phyloP scores from a whole-genome alignment of 352 stramenopile genomes.

The Albugo laibachii region DNA sequence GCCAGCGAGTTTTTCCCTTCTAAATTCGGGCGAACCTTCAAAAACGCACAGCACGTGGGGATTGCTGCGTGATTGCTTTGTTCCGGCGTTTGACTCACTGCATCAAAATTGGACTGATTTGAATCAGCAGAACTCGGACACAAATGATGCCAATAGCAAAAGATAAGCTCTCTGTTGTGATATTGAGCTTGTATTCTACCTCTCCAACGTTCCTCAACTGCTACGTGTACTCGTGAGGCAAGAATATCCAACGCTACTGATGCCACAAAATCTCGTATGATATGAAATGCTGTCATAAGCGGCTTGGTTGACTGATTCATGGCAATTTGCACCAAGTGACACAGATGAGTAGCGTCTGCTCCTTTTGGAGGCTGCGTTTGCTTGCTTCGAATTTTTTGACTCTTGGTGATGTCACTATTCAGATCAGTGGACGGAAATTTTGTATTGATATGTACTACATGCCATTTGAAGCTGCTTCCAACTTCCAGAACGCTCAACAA shows the following conservation, averaged over 20 bases:
- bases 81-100: neutral
- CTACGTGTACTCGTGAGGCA: constrained; percentile 40
- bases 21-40: constrained; percentile 17
- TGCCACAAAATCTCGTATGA: constrained; percentile 74
- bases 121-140: constrained; percentile 28
- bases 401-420: neutral
- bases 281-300: constrained; percentile 55
- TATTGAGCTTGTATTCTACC: constrained; percentile 60
- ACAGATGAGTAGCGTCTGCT: constrained; percentile 62
- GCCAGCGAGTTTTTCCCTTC: constrained; percentile 48
- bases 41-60: too few relatives aligned
- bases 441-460: constrained; percentile 54
- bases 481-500: constrained; percentile 68
- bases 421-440: constrained; percentile 20
- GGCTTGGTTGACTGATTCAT: constrained; percentile 71
- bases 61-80: neutral
- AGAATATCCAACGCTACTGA: constrained; percentile 59
- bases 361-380: constrained; percentile 47
- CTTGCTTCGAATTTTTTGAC: constrained; percentile 15
- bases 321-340: constrained; percentile 63
- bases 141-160: constrained; percentile 68
- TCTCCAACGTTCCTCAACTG: constrained; percentile 68
- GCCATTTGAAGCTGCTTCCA: constrained; percentile 50
- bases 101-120: too few relatives aligned
- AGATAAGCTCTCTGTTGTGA: constrained; percentile 51